Base-by-base conservation (phyloP, 441 rosid species). In the Erodium trifolium region DNA sequence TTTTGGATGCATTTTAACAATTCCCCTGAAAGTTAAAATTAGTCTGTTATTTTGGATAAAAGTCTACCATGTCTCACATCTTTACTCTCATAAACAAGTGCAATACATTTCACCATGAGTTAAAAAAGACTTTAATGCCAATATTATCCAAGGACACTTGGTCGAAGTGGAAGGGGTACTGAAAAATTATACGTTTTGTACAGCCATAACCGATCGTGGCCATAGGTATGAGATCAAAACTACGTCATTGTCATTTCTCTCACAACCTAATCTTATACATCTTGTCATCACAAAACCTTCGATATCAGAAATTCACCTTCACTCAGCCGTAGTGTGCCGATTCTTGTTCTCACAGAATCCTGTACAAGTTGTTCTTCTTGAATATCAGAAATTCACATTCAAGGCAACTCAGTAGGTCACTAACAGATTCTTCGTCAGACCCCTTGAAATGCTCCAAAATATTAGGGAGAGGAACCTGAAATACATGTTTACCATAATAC, bases 341-440 rank as follows among this genome's bases (percentile, higher is more conserved):
- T 13, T 29, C 16, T 23, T 18, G 45, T 37, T 6, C 19, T 70
- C 65, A 82, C 82, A 84, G n/a, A 45, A 78, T 72, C 80, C 74
- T 76, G 69, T 77, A 84, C 34, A 75, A 1, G 67, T 77, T 55
- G 43, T 77, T 80, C 80, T 84, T 80, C 75, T 69, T 80, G 62
- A 71, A 82, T 66, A 84, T 74, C 65, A 82, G 0, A n/a, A 82
- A 84, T 19, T 82, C 85, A 45, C 76, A 57, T 72, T 82, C 84
- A 34, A 82, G 82, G 67, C 65, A 45, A 68, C 43, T 55, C 59
- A 84, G 51, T 37, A 78, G 47, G 63, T 69, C 72, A 29, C 73
- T 62, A 69, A 82, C 80, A 17, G 68, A 41, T 71, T 78, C 83
- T 67, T 73, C 73, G 13, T 67, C 67, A 2, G 81, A 75, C 17